These are phyloP conservation scores for Scenedesmus sp. DNA, from an alignment of 163 green algal species.

Conservation along the genomic window DNA sequence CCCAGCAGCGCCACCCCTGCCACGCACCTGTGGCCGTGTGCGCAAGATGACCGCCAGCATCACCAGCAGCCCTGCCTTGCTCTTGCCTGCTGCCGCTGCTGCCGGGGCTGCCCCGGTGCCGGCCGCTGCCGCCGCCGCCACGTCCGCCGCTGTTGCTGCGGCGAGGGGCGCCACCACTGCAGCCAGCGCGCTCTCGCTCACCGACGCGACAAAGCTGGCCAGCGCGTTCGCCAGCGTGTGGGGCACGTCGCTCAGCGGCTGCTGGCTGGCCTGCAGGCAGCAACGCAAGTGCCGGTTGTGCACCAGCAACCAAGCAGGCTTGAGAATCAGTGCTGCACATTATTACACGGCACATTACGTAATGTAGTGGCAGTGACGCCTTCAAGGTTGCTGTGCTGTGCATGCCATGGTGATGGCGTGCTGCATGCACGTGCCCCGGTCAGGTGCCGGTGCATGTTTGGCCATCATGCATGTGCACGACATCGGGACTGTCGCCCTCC, in stretches of 20 bases:
- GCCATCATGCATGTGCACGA: no score
- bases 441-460: no score
- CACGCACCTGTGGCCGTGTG: conserved; percentile 45
- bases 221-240: conserved; percentile 44
- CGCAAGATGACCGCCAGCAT: conserved; percentile 55
- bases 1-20: background rate
- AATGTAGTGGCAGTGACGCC: background rate
- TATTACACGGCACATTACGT: no score
- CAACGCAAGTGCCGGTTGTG: background rate
- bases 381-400: no score
- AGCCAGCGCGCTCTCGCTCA: conserved; percentile 37
- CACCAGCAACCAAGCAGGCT: no score
- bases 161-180: conserved; percentile 8
- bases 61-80: conserved; percentile 49
- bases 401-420: no score
- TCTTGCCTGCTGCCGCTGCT: background rate
- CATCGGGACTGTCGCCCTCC: no score
- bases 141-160: background rate
- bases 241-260: conserved; percentile 40
- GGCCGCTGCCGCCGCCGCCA: conserved; percentile 1
- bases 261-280: conserved; percentile 11
- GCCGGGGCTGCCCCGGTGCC: background rate
- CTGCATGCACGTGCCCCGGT: no score
- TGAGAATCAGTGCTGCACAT: background rate
- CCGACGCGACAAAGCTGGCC: conserved; percentile 46